Evolutionary conservation across 2,329 filamentous ascomycete genomes (phyloP), one percentile per base, ranked within the genome.

Genomic region (Aureobasidium sp.): DNA sequence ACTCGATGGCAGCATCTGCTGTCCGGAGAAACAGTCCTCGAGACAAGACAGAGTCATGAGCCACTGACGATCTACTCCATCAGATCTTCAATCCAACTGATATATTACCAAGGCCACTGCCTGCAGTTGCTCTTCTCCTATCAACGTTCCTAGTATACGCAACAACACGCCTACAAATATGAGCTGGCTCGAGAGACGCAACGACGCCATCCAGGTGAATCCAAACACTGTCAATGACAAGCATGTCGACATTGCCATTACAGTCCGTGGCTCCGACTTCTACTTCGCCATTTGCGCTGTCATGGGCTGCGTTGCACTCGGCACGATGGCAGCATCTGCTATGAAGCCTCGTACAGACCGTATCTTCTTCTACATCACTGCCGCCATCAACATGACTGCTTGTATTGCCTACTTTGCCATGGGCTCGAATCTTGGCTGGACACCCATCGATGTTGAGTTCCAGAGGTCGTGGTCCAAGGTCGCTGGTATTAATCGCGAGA

Each of bases 321-420:
- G 65, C 35, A 79, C 85, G 65, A 71, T 84, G 27, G 78, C 68
- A 1, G 69, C 79, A 22, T 77, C 78, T 3, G 75, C 80, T 56
- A 74, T 69, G 8, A 81, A 81, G 66, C 78, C 78, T 4, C 77
- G 81, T 33, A 71, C 73, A 2, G 76, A 83, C 44, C 80, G 82
- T 5, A 66, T 84, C 22, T 85, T 85, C 72, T 81, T 84, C 72
- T 84, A 85, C 72, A 79, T 85, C 66, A 81, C 80, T 0, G 79
- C 81, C 0, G 74, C 73, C 2, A 79, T 84, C 56, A 79, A 79
- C 33, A 75, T 82, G 33, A 77, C 82, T 8, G 81, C 82, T 1
- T 75, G 77, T 53, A 81, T 86, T 64, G 76, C 83, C 5, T 86
- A 86, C 72, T 87, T 82, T 70, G 77, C 79, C 60, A 84, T 86